Evolutionary conservation across 768 basidiomycete species (phyloP), one percentile per base, ranked within the genome.

Genomic region (Kwoniella sp.): DNA sequence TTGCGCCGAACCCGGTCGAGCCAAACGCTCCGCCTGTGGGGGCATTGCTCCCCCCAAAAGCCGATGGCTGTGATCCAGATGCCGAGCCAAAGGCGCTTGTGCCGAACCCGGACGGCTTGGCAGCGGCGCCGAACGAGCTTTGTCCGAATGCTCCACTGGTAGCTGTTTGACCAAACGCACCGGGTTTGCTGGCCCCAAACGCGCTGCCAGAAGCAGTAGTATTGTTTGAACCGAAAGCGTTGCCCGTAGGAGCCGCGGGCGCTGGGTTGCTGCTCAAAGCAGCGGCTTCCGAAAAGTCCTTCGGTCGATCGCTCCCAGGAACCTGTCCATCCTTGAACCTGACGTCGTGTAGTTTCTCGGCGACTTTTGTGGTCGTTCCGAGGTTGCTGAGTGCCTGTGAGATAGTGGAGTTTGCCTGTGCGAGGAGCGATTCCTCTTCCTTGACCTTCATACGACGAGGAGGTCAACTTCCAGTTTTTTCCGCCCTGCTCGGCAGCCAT

Each of bases 271-370:
- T 17, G 15, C 48, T 50, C 22, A 67, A 33, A 17, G 59, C 62
- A 5, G 59, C 53, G 11, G 52, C 45, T 46, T 68, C 66, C 10
- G 49, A 49, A 34, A 68, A 68, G 0, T 49, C 54, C 19, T 33
- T 47, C 10, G 66, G 66, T 22, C 66, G 45, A 32, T 28, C 22
- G 22, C 36, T 33, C 10, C 60, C 60, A 1, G 57, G 33, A 5
- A 26, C 40, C 31, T 23, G 29, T 9, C 47, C 53, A 20, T 28
- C 14, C 5, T 57, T 56, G 29, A 53, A 68, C 44, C 66, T 39
- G 3, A 56, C 62, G 28, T 69, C 62, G 38, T 69, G 65, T 14
- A 69, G 50, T 25, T 56, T 62, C 38, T 69, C 59, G 8, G 67
- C 67, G 6, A 66, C 42, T 41, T 50, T 32, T 8, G 26, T 36